Conservation (phyloP, 2,329 filamentous ascomycete genomes). For the Sporothrix schenckii region DNA sequence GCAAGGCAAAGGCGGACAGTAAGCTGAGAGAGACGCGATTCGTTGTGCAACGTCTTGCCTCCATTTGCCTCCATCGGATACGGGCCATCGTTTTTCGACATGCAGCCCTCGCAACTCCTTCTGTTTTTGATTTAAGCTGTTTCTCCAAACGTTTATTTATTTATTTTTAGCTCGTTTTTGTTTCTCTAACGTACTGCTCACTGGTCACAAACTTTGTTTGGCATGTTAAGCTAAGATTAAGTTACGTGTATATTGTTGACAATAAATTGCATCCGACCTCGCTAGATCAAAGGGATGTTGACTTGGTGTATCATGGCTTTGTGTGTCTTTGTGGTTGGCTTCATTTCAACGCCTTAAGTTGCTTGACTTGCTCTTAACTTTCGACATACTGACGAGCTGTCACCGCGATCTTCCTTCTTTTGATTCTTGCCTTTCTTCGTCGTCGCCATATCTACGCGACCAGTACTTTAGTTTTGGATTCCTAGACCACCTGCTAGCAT, state of each 20-base stretch:
- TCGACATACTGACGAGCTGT: neutral
- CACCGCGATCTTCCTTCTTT: neutral
- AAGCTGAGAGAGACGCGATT: no score
- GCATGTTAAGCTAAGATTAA: neutral
- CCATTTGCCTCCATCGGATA: neutral
- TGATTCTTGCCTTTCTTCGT: no score
- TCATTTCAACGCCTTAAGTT: neutral
- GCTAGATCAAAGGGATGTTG: neutral
- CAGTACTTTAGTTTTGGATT: neutral
- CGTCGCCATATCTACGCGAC: constrained; percentile 12
- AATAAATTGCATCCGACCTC: neutral
- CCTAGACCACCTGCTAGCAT: neutral
- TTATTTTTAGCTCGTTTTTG: no score
- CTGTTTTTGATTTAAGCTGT: neutral
- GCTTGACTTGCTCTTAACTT: no score
- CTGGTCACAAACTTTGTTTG: neutral
- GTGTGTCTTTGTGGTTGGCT: neutral
- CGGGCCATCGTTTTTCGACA: neutral
- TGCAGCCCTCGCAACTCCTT: neutral
- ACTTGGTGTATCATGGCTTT: neutral
- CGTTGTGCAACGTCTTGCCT: neutral
- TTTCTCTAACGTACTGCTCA: neutral
- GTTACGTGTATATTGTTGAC: neutral
- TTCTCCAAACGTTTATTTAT: neutral
- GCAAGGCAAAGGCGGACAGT: no score